Conservation (phyloP, 495 filamentous ascomycete species). For the Lepraria neglecta region DNA sequence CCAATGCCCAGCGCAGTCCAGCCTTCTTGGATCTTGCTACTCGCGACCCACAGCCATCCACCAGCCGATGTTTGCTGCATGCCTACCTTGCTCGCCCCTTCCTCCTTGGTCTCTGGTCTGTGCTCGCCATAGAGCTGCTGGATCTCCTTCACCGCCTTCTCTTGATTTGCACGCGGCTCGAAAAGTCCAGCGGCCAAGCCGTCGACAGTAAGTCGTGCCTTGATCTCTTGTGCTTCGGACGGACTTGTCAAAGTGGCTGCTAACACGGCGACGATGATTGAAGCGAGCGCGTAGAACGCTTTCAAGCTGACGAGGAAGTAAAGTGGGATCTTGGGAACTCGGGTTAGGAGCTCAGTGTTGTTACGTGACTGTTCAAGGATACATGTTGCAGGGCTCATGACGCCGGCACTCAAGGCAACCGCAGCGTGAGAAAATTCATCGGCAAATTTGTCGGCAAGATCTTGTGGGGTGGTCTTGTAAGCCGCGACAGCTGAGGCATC, state of each 20-base stretch:
- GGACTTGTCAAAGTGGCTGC: background rate
- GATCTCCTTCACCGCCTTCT: background rate
- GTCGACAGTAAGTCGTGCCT: background rate
- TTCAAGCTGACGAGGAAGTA: constrained; percentile 25
- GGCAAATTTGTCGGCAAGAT: background rate
- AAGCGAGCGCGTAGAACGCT: constrained; percentile 18
- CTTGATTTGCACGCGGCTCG: background rate
- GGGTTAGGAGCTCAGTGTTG: constrained; percentile 21
- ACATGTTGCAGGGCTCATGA: background rate
- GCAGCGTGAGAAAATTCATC: background rate
- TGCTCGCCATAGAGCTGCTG: background rate
- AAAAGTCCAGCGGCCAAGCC: background rate
- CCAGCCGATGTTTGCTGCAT: background rate
- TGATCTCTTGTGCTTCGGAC: background rate
- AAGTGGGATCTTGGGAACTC: constrained; percentile 25
- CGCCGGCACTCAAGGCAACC: background rate
- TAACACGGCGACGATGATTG: background rate
- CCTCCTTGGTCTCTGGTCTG: background rate
- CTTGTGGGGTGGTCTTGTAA: background rate
- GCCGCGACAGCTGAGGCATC: background rate
- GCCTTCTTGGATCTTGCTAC: background rate
- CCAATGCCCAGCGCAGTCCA: background rate
- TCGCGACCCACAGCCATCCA: background rate
- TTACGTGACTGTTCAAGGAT: background rate
- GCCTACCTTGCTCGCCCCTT: background rate